Conservation (phyloP, 306 rosid genomes). For the Gleditsia sinensis region DNA sequence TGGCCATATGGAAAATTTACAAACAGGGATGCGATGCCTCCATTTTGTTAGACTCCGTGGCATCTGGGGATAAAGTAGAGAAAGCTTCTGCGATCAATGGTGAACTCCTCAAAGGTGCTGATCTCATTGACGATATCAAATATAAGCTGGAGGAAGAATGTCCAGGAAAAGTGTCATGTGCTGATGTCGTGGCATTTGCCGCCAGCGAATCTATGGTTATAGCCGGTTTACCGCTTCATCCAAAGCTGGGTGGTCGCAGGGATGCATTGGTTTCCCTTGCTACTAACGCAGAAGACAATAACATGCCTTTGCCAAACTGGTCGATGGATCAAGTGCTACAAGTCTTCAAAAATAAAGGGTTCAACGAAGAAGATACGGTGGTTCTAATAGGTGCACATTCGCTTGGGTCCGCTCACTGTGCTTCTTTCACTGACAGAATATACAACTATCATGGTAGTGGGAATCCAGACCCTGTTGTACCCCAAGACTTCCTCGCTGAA, state of each 20-base stretch:
- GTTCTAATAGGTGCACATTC: conserved; percentile 69
- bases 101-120: conserved; percentile 44
- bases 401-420: conserved; percentile 53
- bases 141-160: conserved; percentile 50
- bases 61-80: conserved; percentile 47
- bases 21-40: conserved; percentile 90
- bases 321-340: conserved; percentile 14
- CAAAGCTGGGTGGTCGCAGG: conserved; percentile 50
- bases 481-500: neutral
- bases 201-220: conserved; percentile 39
- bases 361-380: conserved; percentile 57
- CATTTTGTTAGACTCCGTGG: conserved; percentile 52
- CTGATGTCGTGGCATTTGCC: conserved; percentile 59
- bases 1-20: neutral
- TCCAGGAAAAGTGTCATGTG: conserved; percentile 65
- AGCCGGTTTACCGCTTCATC: conserved; percentile 37
- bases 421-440: conserved; percentile 36
- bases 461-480: conserved; percentile 40
- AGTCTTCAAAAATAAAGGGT: conserved; percentile 44
- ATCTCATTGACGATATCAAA: conserved; percentile 66
- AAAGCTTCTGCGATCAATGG: conserved; percentile 51
- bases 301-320: conserved; percentile 47
- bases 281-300: neutral
- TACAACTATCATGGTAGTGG: conserved; percentile 4
- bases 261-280: conserved; percentile 53